Evolutionary conservation across 148 eudicot species (phyloP), one percentile per base, ranked within the genome.

Genomic region (Nyssa sinensis): DNA sequence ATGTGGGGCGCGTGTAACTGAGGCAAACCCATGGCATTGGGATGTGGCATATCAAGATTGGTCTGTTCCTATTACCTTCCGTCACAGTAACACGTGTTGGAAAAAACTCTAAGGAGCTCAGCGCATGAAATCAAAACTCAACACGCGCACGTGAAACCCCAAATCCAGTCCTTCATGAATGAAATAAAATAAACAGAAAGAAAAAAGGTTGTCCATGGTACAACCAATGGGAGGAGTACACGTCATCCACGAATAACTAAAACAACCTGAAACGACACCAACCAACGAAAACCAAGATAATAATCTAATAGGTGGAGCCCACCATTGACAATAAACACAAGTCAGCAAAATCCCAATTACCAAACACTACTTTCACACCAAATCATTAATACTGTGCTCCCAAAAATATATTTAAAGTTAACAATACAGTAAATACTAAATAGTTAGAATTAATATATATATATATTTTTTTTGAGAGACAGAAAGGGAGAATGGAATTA

Each of bases 401-500:
- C 49, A 41, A n/a, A 14, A 3, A 11, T 44, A 14, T 13, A 34
- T n/a, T 57, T 75, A 37, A 10, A 51, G 31, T 31, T 30, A 67
- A 13, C 4, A 51, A 55, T 34, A 70, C n/a, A n/a, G n/a, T n/a
- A n/a, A n/a, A n/a, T n/a, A n/a, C n/a, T n/a, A n/a, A n/a, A n/a
- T n/a, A n/a, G n/a, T 57, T 32, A 70, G 49, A 70, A 70, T 70
- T 70, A 70, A 70, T 32, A 2, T n/a, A n/a, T n/a, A n/a, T n/a
- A n/a, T n/a, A n/a, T n/a, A n/a, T n/a, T n/a, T n/a, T 49, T n/a
- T 28, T 37, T 16, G 60, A 68, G 25, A 44, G 57, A 44, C 33
- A 47, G 64, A 13, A 9, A 49, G 55, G 14, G 55, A 49, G 55
- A 13, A 19, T 0, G 55, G 4, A 78, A 47, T 86, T 82, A 89